These are phyloP conservation scores for Uronychia binucleata DNA, from an alignment of 73 alveolate genomes.

Conservation along the genomic window DNA sequence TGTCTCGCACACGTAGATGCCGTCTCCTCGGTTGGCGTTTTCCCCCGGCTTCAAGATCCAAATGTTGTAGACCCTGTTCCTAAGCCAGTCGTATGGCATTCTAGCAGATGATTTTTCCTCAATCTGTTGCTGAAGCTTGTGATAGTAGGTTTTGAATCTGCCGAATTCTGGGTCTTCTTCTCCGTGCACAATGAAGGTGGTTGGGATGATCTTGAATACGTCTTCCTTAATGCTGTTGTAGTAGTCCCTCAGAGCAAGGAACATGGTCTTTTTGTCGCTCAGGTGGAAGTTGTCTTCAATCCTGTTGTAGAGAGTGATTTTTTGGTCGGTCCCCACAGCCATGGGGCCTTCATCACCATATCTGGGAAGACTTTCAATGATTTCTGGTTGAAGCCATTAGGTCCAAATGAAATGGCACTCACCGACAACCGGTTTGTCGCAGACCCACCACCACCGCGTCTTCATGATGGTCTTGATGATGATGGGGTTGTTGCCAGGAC, in stretches of 20 bases:
- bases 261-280: slow-evolving; percentile 38
- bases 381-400: not conserved
- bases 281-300: slow-evolving; percentile 35
- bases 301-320: slow-evolving; percentile 26
- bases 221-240: slow-evolving; percentile 20
- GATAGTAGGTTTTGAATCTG: slow-evolving; percentile 22
- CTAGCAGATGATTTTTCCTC: too few relatives aligned
- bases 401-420: not conserved
- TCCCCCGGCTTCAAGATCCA: slow-evolving; percentile 54
- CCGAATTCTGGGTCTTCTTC: slow-evolving; percentile 10
- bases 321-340: not conserved
- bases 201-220: slow-evolving; percentile 2
- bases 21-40: slow-evolving; percentile 45
- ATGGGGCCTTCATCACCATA: not conserved
- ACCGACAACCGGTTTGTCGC: not conserved
- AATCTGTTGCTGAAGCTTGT: slow-evolving; percentile 1
- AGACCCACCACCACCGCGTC: not conserved
- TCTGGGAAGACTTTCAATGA: not conserved
- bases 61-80: slow-evolving; percentile 2
- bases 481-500: not conserved
- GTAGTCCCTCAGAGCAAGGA: slow-evolving; percentile 24
- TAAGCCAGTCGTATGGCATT: not conserved
- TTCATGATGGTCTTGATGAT: not conserved
- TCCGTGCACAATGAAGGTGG: slow-evolving; percentile 24
- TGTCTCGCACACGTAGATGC: slow-evolving; percentile 20